Conservation (phyloP, 2,329 filamentous ascomycete genomes). For the Claviceps fusiformis region DNA sequence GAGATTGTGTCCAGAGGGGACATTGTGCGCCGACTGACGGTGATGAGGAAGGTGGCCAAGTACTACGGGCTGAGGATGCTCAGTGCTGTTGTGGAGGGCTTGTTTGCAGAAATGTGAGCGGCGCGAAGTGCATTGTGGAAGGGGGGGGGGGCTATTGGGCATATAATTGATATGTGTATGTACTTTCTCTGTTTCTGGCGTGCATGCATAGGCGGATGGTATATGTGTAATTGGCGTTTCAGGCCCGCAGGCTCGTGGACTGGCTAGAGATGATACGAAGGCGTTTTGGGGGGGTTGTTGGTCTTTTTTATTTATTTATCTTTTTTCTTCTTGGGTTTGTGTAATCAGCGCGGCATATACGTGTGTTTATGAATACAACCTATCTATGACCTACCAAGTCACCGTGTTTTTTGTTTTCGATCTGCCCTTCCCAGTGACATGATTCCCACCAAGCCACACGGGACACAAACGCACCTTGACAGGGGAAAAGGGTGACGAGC, state of each 20-base stretch:
- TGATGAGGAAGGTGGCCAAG: constrained; percentile 61
- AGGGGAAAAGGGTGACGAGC: too few species aligned
- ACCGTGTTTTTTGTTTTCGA: too few species aligned
- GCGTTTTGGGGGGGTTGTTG: background rate
- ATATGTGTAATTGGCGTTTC: background rate
- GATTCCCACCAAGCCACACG: too few species aligned
- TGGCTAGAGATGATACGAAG: background rate
- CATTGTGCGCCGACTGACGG: constrained; percentile 48
- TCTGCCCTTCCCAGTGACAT: too few species aligned
- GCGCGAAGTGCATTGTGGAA: background rate
- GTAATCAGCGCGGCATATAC: too few species aligned
- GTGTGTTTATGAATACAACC: too few species aligned
- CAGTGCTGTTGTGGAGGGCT: constrained; percentile 55
- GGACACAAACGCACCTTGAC: too few species aligned
- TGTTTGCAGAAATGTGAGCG: constrained; percentile 33
- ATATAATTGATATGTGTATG: too few species aligned
- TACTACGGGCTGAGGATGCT: constrained; percentile 78
- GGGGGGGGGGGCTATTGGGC: background rate
- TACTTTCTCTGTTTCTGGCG: too few species aligned
- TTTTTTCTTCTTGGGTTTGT: background rate
- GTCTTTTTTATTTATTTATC: background rate
- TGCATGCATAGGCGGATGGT: too few species aligned
- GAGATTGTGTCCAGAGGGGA: constrained; percentile 56
- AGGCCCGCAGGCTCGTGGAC: too few species aligned
- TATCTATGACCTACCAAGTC: too few species aligned